phyloP scores from a whole-genome alignment of 345 rosid genomes.

The Erodium maritimum region DNA sequence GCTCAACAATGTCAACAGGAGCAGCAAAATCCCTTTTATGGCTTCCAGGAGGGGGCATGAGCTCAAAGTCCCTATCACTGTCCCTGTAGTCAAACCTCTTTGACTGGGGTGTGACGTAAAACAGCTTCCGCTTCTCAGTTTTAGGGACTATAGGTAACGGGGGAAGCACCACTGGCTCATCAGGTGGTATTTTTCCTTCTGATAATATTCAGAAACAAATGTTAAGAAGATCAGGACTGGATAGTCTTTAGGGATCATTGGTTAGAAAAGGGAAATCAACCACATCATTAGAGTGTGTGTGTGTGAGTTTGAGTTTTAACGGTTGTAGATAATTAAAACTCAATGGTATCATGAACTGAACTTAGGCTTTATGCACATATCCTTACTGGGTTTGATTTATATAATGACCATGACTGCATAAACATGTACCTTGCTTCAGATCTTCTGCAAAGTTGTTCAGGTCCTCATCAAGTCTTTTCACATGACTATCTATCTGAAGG shows the following conservation, averaged over 20 bases:
- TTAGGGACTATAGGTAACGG: constrained; percentile 71
- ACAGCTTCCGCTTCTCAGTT: constrained; percentile 56
- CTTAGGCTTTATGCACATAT: not conserved
- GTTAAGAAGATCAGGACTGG: constrained; percentile 4
- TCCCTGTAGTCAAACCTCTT: constrained; percentile 73
- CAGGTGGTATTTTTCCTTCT: constrained; percentile 89
- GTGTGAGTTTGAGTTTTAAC: too few relatives aligned
- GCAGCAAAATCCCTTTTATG: constrained; percentile 53
- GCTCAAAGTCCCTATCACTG: constrained; percentile 85
- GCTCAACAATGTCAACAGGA: constrained; percentile 64
- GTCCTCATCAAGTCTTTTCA: constrained; percentile 91
- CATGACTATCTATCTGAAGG: constrained; percentile 81
- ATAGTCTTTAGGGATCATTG: too few relatives aligned
- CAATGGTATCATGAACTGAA: not conserved
- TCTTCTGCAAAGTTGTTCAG: constrained; percentile 85
- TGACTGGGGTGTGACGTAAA: constrained; percentile 62
- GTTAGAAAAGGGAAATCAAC: too few relatives aligned
- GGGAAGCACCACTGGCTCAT: constrained; percentile 85
- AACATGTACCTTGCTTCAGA: constrained; percentile 64
- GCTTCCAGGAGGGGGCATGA: constrained; percentile 98
- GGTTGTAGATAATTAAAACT: too few relatives aligned
- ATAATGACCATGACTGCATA: constrained; percentile 8
- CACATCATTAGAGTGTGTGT: too few relatives aligned
- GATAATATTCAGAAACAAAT: constrained; percentile 15
- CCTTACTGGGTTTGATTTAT: not conserved